A percentile compares a stretch with the other conserved stretches of the same genome.
Evolutionary conservation across 1,284 basidiomycete species (phyloP).

Genomic region (Ustilago nuda): DNA sequence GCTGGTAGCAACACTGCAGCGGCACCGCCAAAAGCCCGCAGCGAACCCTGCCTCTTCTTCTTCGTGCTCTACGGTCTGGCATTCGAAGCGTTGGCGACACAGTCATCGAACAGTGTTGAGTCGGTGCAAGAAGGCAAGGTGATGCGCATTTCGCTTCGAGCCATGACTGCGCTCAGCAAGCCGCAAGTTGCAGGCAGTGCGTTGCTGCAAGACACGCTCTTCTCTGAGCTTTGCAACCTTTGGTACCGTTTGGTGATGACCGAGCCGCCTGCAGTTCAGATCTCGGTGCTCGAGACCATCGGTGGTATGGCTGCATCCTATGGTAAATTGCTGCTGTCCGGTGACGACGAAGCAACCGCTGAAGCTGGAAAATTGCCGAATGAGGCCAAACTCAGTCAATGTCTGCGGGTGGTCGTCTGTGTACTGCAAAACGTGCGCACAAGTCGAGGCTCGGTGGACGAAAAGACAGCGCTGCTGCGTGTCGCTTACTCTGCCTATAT

Average conservation of each 20-base stretch:
- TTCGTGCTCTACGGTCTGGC: constrained; percentile 91
- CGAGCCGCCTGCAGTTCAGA: constrained; percentile 80
- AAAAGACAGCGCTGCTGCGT: constrained; percentile 75
- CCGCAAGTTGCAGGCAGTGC: constrained; percentile 84
- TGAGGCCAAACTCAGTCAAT: constrained; percentile 75
- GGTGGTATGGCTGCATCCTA: constrained; percentile 77
- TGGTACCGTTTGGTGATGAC: constrained; percentile 91
- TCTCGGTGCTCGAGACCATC: constrained; percentile 81
- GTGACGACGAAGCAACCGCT: constrained; percentile 37
- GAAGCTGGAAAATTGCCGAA: constrained; percentile 68
- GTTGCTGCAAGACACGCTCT: constrained; percentile 80
- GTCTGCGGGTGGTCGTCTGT: constrained; percentile 83
- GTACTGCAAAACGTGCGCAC: constrained; percentile 80
- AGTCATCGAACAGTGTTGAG: constrained; percentile 72
- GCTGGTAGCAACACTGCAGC: constrained; percentile 10
- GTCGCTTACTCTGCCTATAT: constrained; percentile 78
- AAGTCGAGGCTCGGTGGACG: constrained; percentile 42
- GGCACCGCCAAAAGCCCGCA: constrained; percentile 12
- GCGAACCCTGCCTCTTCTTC: constrained; percentile 84
- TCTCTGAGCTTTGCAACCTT: constrained; percentile 88
- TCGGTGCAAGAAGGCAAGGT: constrained; percentile 66
- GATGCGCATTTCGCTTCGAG: constrained; percentile 77
- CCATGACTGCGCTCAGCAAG: constrained; percentile 81
- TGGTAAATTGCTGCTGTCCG: constrained; percentile 64
- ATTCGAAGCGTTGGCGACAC: constrained; percentile 84